A percentile compares a stretch with the other conserved stretches of the same genome.
These are phyloP conservation scores for Hordeum pubiflorum DNA, from an alignment of 202 grass and related monocot species.

Conservation along the genomic window DNA sequence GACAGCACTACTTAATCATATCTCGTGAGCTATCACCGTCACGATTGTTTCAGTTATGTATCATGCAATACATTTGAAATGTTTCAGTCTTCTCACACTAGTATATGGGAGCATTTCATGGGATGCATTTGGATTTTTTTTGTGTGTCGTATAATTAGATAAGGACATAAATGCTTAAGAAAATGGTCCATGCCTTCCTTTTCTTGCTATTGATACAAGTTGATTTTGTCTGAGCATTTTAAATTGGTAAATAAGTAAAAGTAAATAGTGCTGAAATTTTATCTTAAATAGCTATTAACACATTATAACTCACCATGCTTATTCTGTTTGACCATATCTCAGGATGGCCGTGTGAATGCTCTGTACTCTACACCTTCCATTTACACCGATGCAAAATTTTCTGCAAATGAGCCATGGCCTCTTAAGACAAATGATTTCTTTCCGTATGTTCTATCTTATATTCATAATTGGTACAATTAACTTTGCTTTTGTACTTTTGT, in stretches of 20 bases:
- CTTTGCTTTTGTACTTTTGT: not conserved
- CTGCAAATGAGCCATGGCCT: constrained; percentile 73
- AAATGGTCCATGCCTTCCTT: not conserved
- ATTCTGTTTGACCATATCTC: constrained; percentile 20
- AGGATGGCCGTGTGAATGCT: constrained; percentile 95
- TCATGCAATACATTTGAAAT: constrained; percentile 13
- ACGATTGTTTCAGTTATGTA: constrained; percentile 7
- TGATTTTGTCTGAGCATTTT: not conserved
- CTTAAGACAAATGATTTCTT: constrained; percentile 96
- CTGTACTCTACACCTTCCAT: constrained; percentile 99
- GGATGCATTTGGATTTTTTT: constrained; percentile 5
- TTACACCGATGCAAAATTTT: constrained; percentile 96
- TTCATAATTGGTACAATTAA: not conserved
- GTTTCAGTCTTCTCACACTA: not conserved
- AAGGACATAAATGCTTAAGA: not conserved
- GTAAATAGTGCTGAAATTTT: not conserved
- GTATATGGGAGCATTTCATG: not conserved
- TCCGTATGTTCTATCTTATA: constrained; percentile 53
- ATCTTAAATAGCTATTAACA: not conserved
- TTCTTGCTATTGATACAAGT: not conserved
- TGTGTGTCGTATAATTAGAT: not conserved
- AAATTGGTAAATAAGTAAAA: not conserved
- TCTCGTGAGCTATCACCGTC: not conserved
- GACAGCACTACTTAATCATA: constrained; percentile 2
- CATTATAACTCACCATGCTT: constrained; percentile 16